These are phyloP conservation scores for Leccinum olivaceopallidum DNA, from an alignment of 768 basidiomycete species.

Conservation along the genomic window DNA sequence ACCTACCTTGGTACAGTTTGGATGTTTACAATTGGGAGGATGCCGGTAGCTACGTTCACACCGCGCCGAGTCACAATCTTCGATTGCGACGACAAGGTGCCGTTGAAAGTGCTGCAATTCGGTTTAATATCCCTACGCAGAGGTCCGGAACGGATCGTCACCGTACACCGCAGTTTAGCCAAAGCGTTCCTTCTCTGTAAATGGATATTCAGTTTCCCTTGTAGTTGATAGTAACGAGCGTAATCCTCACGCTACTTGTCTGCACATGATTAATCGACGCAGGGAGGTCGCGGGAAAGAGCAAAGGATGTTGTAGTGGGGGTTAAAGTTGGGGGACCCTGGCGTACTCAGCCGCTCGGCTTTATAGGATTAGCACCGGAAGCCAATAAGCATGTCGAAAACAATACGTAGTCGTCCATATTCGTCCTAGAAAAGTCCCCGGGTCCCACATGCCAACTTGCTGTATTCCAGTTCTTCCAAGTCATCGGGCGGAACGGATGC, in stretches of 20 bases:
- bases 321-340: constrained; percentile 17
- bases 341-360: constrained; percentile 15
- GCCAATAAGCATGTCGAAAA: constrained; percentile 28
- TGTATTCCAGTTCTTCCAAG: constrained; percentile 26
- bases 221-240: background rate
- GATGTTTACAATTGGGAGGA: constrained; percentile 52
- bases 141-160: constrained; percentile 18
- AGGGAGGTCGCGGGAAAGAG: background rate
- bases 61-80: constrained; percentile 65
- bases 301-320: constrained; percentile 9
- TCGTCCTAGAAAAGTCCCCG: constrained; percentile 26
- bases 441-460: constrained; percentile 30
- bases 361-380: constrained; percentile 31
- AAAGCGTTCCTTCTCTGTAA: constrained; percentile 72
- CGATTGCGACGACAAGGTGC: constrained; percentile 68
- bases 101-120: constrained; percentile 71
- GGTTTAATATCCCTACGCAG: constrained; percentile 11
- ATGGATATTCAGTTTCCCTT: constrained; percentile 5
- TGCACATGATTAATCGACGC: constrained; percentile 55
- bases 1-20: constrained; percentile 58
- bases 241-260: constrained; percentile 67
- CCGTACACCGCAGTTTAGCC: constrained; percentile 68
- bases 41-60: constrained; percentile 70
- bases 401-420: constrained; percentile 31
- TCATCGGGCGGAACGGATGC: constrained; percentile 13